phyloP scores from a whole-genome alignment of 352 stramenopile species.

The Pythium phragmitis region DNA sequence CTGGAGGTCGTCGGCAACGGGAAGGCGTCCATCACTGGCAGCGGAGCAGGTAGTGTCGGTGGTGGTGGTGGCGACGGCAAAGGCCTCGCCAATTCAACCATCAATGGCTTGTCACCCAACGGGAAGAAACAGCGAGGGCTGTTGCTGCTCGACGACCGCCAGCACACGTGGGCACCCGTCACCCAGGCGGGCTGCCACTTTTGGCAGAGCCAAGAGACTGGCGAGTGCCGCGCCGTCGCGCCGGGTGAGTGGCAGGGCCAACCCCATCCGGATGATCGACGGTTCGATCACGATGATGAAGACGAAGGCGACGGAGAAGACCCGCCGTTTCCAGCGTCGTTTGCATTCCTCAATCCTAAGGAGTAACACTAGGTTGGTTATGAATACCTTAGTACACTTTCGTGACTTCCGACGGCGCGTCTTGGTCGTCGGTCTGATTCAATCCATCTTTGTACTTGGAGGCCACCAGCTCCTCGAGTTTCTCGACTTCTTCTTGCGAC shows the following conservation, averaged over 20 bases:
- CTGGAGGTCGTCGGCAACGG: constrained; percentile 36
- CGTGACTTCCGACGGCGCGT: constrained; percentile 56
- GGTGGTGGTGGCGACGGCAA: constrained; percentile 8
- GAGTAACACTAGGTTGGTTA: not conserved
- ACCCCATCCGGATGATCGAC: constrained; percentile 19
- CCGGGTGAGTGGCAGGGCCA: constrained; percentile 20
- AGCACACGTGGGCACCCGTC: constrained; percentile 52
- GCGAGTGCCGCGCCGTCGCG: constrained; percentile 43
- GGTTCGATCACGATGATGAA: not conserved
- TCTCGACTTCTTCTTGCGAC: constrained; percentile 73
- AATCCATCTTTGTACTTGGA: constrained; percentile 45
- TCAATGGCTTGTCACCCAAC: constrained; percentile 5
- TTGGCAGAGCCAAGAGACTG: constrained; percentile 70
- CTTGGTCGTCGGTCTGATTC: constrained; percentile 30
- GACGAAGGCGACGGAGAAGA: constrained; percentile 28
- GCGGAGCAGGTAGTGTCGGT: not conserved
- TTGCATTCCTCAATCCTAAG: constrained; percentile 60
- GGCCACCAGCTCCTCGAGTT: constrained; percentile 62
- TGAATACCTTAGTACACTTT: constrained; percentile 68
- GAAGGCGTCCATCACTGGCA: constrained; percentile 4
- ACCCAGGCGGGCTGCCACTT: constrained; percentile 79
- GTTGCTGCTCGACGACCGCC: constrained; percentile 26
- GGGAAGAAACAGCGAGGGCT: constrained; percentile 40
- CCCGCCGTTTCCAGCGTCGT: constrained; percentile 54
- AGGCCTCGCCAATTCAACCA: not conserved